A percentile compares a stretch with the other conserved stretches of the same genome.
These are phyloP conservation scores for Vanderwaltozyma yarrowii DNA, from an alignment of 805 yeast genomes.

Conservation along the genomic window DNA sequence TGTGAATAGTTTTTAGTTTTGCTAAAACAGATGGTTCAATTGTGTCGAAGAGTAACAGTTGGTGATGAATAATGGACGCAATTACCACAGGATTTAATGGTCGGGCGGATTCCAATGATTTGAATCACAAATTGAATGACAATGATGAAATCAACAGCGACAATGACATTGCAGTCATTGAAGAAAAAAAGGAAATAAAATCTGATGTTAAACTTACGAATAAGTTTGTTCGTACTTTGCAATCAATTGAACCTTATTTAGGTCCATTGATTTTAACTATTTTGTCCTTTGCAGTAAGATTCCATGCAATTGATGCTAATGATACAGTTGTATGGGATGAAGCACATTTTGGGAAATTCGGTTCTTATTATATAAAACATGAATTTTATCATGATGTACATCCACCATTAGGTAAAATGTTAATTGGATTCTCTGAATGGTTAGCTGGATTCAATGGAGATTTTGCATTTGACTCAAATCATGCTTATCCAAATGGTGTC, in stretches of 20 bases:
- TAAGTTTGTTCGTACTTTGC: no score
- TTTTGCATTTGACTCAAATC: slow-evolving; percentile 82
- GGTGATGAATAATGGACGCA: no score
- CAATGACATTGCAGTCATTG: neutral
- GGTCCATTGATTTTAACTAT: slow-evolving; percentile 41
- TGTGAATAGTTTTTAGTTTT: no score
- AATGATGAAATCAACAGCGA: neutral
- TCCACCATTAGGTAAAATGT: slow-evolving; percentile 93
- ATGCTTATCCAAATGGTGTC: slow-evolving; percentile 60
- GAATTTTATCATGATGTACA: slow-evolving; percentile 95
- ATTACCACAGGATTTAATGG: no score
- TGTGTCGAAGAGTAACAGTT: no score
- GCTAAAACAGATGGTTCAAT: no score
- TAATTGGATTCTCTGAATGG: slow-evolving; percentile 80
- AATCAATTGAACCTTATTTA: slow-evolving; percentile 1
- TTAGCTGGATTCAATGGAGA: slow-evolving; percentile 81
- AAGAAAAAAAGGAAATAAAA: neutral
- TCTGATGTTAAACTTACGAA: no score
- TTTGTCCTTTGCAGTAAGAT: slow-evolving; percentile 61
- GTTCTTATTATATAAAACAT: slow-evolving; percentile 78
- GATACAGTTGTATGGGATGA: slow-evolving; percentile 91
- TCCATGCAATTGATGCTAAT: slow-evolving; percentile 64
- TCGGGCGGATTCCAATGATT: no score
- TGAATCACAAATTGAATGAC: no score
- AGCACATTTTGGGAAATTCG: slow-evolving; percentile 96